Base-by-base conservation (phyloP, 371 early-diverging fungal species). In the Nematocida parisii region DNA sequence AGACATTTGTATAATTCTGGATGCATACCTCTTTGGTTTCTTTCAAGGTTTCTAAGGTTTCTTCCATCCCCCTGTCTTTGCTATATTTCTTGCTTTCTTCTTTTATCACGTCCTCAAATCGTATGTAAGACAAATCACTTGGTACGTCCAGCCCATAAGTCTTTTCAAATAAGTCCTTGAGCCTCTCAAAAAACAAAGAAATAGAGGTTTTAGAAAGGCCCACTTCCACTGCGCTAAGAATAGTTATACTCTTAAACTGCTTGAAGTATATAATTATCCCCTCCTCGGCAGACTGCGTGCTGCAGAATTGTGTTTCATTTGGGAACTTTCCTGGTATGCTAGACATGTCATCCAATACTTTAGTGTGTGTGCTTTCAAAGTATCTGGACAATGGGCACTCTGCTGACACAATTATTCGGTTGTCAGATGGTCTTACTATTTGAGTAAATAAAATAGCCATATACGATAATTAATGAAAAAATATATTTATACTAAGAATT, bases 11-110 rank as follows among this genome's bases (percentile, higher is more conserved):
- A 60, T 77, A 77, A 71, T 77, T 77, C 66, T 70, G 44, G 1
- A 77, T 77, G 71, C 80, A 77, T 9, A 77, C 80, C 42, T 77
- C 80, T 44, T 77, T 77, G 54, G 80, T 77, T 27, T 77, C 80
- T 33, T 77, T 73, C 20, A 77, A 60, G 0, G 80, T 46, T n/a
- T 77, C 71, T 5, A 77, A n/a, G 27, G 80, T 77, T 33, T 77
- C 80, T 60, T 77, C 80, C 22, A 77, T 6, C 33, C 80, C 80
- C 45, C 71, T 77, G 71, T 77, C 80, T 42, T 77, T 52, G 52
- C 80, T 77, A 52, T 77, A 67, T 39, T 39, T 77, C 68, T 61
- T 77, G 42, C 80, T 77, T 61, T 77, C 80, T 50, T 67, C 80
- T 61, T 71, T 67, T 11, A 77, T 77, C 13, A 56, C 40, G 0